These are phyloP conservation scores for Castanopsis chinensis DNA, from an alignment of 306 rosid species.

Conservation along the genomic window DNA sequence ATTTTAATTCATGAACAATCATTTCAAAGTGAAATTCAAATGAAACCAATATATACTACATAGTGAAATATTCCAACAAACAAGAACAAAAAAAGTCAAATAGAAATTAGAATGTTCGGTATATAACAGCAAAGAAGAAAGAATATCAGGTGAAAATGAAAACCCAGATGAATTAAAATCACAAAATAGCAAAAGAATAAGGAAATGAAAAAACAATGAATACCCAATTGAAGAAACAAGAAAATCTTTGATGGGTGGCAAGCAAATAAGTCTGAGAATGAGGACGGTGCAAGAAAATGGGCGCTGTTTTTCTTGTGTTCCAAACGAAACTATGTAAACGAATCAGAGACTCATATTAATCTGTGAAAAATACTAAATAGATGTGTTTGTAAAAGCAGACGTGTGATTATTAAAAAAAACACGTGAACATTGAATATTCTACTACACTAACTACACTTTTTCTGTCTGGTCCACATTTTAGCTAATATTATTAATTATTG, in stretches of 20 bases:
- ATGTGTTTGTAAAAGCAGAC: background rate
- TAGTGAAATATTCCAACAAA: background rate
- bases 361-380: background rate
- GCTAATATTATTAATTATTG: background rate
- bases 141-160: background rate
- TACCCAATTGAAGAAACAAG: conserved; percentile 7
- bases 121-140: background rate
- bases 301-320: background rate
- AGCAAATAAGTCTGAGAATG: background rate
- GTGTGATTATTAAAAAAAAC: background rate
- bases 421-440: background rate
- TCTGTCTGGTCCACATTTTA: background rate
- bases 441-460: background rate
- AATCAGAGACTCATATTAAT: background rate
- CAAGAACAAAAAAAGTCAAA: background rate
- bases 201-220: background rate
- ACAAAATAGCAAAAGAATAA: background rate
- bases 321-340: background rate
- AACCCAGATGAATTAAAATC: background rate
- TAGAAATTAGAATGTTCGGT: background rate
- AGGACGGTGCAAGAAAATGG: background rate
- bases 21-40: background rate
- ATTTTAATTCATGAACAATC: background rate
- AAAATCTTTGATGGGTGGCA: background rate
- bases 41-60: background rate